Base-by-base conservation (phyloP, 208 protist genomes). In the Vickermania spadyakhi region DNA sequence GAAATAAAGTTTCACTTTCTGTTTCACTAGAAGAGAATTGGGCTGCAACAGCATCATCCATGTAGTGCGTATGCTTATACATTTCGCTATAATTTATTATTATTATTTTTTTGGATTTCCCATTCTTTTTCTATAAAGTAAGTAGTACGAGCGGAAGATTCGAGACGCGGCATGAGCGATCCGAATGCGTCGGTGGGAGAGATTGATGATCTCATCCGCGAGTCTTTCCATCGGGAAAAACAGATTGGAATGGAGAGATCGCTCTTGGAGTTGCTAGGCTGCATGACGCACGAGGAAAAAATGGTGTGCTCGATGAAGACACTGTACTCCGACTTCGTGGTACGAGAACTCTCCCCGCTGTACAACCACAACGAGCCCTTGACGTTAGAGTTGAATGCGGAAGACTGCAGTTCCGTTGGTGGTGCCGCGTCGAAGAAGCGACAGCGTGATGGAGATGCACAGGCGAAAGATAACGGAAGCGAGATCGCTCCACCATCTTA, bases 251-350 rank as follows among this genome's bases (percentile, higher is more conserved):
- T 86, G 14, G 60, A 31, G 3, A 71, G 75, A 3, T 75, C 73
- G 7, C 28, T 93, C 1, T 31, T 87, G 1, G 71, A 89, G 5
- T 58, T 64, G 3, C 58, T 66, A 21, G 58, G 18, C 14, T 56
- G 11, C 26, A 52, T 45, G 30, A 13, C 13, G 7, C 18, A 51
- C 1, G 5, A 31, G 3, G 7, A 51, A 2, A 74, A 73, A 2
- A 74, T 70, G 0, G 52, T 79, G 22, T 85, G 81, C 11, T 86
- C 76, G 0, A 56, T 93, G 2, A 96, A 96, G 45, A 88, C 81
- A 45, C 67, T 91, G 14, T 91, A 83, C 70, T 87, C 86, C 0
- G 89, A 96, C 58, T 96, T 96, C 66, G 78, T 91, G 30, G 89
- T 96, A 31, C 80, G 89, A 11, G 89, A 96, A 61, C 30, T 87